These are phyloP conservation scores for Cladophialophora carrionii DNA, from an alignment of 2,329 filamentous ascomycete species.

Conservation along the genomic window DNA sequence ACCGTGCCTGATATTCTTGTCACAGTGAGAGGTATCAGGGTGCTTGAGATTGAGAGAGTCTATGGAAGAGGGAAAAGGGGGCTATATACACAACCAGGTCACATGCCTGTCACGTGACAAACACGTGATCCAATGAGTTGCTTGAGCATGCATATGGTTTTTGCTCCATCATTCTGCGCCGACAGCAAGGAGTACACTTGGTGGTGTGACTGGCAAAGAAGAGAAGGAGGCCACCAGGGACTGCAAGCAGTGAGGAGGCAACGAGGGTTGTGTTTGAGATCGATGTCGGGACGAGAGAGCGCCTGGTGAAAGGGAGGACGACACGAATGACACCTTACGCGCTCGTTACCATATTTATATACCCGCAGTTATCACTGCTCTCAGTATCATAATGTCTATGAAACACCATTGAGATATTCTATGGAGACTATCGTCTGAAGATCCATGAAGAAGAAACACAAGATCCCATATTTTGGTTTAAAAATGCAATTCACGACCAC, in stretches of 20 bases:
- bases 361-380: slow-evolving; percentile 6
- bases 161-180: not conserved
- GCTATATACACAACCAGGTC: no score
- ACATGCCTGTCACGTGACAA: no score
- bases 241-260: not conserved
- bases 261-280: not conserved
- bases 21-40: no score
- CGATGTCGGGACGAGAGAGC: not conserved
- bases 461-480: not conserved
- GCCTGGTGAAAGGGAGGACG: not conserved
- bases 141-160: no score
- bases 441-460: not conserved
- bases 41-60: not conserved
- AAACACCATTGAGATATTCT: not conserved
- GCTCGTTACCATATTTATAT: not conserved
- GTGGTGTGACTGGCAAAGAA: not conserved
- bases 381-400: not conserved
- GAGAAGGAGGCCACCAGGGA: not conserved
- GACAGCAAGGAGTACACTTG: not conserved
- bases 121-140: no score
- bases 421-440: not conserved
- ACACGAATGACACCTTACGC: not conserved
- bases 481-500: no score
- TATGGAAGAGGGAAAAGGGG: no score
- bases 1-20: slow-evolving; percentile 15